Evolutionary conservation across 768 basidiomycete genomes (phyloP).

Genomic region (Pleurotus salmoneostramineus): DNA sequence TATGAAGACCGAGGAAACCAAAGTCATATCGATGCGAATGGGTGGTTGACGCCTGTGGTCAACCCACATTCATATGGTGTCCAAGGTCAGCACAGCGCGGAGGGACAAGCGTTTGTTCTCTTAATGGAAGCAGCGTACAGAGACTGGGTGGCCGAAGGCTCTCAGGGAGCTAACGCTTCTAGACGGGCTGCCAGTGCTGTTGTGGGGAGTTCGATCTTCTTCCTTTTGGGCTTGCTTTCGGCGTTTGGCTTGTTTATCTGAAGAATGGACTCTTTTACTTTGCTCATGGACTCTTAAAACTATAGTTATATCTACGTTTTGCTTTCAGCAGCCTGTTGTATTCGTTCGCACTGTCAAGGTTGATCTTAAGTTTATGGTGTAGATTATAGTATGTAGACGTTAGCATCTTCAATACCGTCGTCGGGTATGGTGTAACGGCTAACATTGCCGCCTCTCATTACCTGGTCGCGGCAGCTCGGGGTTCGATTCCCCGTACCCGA

Average conservation of each 20-base stretch:
- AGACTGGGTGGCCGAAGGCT: conserved; percentile 65
- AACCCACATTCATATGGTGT: conserved; percentile 55
- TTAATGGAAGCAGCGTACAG: conserved; percentile 71
- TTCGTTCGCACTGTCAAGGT: neutral
- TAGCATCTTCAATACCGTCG: neutral
- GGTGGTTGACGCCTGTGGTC: conserved; percentile 74
- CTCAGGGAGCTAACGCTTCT: conserved; percentile 41
- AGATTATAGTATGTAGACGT: neutral
- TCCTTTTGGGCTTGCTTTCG: neutral
- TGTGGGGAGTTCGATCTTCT: neutral
- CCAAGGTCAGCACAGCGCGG: conserved; percentile 57
- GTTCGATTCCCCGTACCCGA: conserved; percentile 57
- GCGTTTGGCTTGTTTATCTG: neutral
- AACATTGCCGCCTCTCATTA: conserved; percentile 56
- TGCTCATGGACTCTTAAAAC: neutral
- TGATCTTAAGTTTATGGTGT: neutral
- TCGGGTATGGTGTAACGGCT: conserved; percentile 56
- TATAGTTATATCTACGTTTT: neutral
- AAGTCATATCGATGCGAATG: conserved; percentile 49
- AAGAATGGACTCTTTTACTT: neutral
- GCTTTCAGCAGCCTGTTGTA: no score
- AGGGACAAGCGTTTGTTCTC: conserved; percentile 77
- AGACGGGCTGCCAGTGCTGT: neutral
- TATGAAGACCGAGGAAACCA: conserved; percentile 15
- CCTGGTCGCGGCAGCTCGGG: conserved; percentile 46